Evolutionary conservation across 208 protist species (phyloP).

Genomic region (Trypanosoma boissoni): DNA sequence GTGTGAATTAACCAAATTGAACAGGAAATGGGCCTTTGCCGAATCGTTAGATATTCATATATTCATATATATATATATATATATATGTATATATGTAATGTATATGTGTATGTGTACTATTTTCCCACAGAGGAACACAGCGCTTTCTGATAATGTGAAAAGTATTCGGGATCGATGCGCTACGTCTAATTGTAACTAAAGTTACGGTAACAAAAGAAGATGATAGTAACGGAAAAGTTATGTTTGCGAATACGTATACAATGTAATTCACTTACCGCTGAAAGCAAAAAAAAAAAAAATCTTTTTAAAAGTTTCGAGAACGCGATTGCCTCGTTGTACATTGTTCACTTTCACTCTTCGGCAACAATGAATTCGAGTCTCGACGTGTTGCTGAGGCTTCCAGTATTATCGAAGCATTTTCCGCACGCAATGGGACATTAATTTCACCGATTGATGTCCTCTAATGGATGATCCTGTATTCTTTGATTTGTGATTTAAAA

Average conservation of each 20-base stretch:
- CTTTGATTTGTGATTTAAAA: not conserved
- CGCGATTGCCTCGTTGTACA: constrained; percentile 56
- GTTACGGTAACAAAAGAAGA: constrained; percentile 42
- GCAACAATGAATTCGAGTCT: constrained; percentile 35
- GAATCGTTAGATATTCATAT: constrained; percentile 44
- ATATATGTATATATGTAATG: too few relatives aligned
- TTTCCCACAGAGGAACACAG: too few relatives aligned
- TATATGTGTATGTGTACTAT: too few relatives aligned
- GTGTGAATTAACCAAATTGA: constrained; percentile 74
- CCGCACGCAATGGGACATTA: too few relatives aligned
- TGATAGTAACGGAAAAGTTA: constrained; percentile 42
- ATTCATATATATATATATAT: too few relatives aligned
- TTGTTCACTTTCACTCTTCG: constrained; percentile 33
- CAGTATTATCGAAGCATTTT: too few relatives aligned
- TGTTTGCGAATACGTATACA: constrained; percentile 19
- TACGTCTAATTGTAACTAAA: constrained; percentile 53
- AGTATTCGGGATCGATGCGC: constrained; percentile 43
- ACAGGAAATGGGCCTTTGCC: constrained; percentile 76
- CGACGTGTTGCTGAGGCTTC: constrained; percentile 24
- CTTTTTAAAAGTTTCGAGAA: constrained; percentile 35
- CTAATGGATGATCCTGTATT: too few relatives aligned
- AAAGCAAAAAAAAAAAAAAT: constrained; percentile 44
- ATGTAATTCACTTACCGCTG: constrained; percentile 39
- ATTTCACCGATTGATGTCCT: too few relatives aligned
- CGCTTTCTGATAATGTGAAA: constrained; percentile 29